Evolutionary conservation across 1,284 basidiomycete species (phyloP).

Genomic region (Austroboletus novae-zelandiae): DNA sequence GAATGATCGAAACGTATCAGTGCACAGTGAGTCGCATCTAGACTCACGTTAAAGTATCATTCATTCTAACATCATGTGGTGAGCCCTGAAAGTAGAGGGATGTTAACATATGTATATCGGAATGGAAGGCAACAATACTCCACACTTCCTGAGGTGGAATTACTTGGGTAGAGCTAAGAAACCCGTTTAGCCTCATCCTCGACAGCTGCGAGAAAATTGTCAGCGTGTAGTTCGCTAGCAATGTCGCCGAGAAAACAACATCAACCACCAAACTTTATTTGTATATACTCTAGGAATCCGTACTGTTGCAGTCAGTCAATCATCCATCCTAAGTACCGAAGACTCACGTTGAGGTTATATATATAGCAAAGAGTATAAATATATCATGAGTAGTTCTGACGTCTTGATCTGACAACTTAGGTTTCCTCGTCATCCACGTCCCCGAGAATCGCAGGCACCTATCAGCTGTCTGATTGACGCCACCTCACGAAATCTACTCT

Average conservation of each 20-base stretch:
- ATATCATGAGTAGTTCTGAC: too few relatives aligned
- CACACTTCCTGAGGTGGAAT: slow-evolving; percentile 10
- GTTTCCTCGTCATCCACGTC: slow-evolving; percentile 33
- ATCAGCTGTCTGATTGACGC: not conserved
- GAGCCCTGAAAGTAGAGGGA: slow-evolving; percentile 5
- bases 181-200: not conserved
- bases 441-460: slow-evolving; percentile 29
- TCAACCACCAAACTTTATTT: slow-evolving; percentile 3
- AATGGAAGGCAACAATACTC: too few relatives aligned
- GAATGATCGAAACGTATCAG: not conserved
- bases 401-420: slow-evolving; percentile 11
- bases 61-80: slow-evolving; percentile 8
- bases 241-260: not conserved
- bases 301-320: slow-evolving; percentile 4
- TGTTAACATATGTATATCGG: not conserved
- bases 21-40: too few relatives aligned
- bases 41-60: slow-evolving; percentile 11
- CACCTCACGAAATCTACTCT: not conserved
- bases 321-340: not conserved
- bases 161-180: slow-evolving; percentile 12
- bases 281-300: slow-evolving; percentile 16
- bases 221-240: not conserved
- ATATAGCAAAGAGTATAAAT: too few relatives aligned
- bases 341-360: slow-evolving; percentile 13
- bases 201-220: slow-evolving; percentile 4